phyloP scores from a whole-genome alignment of 805 yeast genomes.

The Wickerhamiella shivajii region DNA sequence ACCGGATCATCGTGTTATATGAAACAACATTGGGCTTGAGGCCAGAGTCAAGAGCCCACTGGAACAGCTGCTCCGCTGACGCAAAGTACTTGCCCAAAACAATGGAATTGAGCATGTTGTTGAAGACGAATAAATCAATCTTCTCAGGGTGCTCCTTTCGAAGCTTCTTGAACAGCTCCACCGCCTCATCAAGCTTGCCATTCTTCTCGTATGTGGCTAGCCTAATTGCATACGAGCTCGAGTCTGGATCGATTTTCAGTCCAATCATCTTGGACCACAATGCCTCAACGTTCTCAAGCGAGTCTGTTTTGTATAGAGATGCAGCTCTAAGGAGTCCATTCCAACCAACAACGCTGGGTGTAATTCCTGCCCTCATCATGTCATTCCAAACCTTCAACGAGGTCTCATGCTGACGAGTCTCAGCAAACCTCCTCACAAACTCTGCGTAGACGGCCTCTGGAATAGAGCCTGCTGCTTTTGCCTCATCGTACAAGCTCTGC shows the following conservation, averaged over 20 bases:
- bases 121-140: conserved; percentile 28
- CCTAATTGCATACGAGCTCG: conserved; percentile 35
- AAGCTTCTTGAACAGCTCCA: conserved; percentile 26
- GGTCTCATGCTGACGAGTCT: conserved; percentile 16
- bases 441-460: conserved; percentile 20
- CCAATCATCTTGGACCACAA: conserved; percentile 28
- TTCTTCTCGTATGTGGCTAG: conserved; percentile 35
- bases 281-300: conserved; percentile 18
- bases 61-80: conserved; percentile 33
- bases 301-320: conserved; percentile 22
- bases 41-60: conserved; percentile 23
- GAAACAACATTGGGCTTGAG: conserved; percentile 34
- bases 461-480: conserved; percentile 12
- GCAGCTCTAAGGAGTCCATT: conserved; percentile 40
- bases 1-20: conserved; percentile 38
- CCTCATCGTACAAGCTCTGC: conserved; percentile 18
- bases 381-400: conserved; percentile 35
- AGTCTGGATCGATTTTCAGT: conserved; percentile 29
- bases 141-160: conserved; percentile 24
- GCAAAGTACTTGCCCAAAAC: conserved; percentile 27
- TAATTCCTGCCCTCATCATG: conserved; percentile 28
- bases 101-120: conserved; percentile 34
- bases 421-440: conserved; percentile 22
- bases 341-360: conserved; percentile 41
- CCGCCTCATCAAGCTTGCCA: conserved; percentile 30